phyloP scores from a whole-genome alignment of 2,329 filamentous ascomycete genomes.

The Boeremia exigua region DNA sequence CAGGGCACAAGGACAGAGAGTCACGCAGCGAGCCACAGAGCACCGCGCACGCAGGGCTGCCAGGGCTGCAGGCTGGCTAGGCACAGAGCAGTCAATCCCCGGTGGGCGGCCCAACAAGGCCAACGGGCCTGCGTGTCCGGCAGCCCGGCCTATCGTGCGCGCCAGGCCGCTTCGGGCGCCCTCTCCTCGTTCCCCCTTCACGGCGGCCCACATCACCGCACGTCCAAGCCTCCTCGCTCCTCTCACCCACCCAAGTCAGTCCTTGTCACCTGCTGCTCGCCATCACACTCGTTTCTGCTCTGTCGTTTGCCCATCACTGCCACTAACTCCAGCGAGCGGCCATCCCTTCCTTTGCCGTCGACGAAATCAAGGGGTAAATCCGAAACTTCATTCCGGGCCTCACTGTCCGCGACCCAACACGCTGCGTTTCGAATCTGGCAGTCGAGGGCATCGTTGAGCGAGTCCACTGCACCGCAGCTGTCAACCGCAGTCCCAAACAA shows the following conservation, averaged over 20 bases:
- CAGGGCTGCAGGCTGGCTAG: neutral
- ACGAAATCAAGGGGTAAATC: constrained; percentile 36
- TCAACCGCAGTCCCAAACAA: constrained; percentile 17
- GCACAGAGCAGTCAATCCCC: neutral
- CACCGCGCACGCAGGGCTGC: neutral
- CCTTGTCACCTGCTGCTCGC: constrained; percentile 30
- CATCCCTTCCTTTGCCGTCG: constrained; percentile 40
- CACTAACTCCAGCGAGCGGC: constrained; percentile 10
- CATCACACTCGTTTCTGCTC: constrained; percentile 37
- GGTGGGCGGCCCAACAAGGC: constrained; percentile 11
- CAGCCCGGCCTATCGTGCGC: constrained; percentile 1
- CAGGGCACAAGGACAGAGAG: no score
- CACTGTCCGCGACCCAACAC: constrained; percentile 38
- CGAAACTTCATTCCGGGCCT: constrained; percentile 42
- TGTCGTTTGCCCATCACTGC: constrained; percentile 4
- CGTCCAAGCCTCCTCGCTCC: constrained; percentile 24
- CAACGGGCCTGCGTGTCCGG: constrained; percentile 1
- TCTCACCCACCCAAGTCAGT: constrained; percentile 25
- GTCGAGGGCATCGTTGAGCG: constrained; percentile 44
- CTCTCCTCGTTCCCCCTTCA: constrained; percentile 15
- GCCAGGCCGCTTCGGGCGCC: constrained; percentile 1
- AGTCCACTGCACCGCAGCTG: constrained; percentile 35
- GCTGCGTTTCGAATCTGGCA: constrained; percentile 45
- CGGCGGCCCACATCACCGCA: constrained; percentile 23
- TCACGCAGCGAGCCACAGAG: no score